Evolutionary conservation across 495 filamentous ascomycete genomes (phyloP).

Genomic region (Aspergillus incahuasiensis): DNA sequence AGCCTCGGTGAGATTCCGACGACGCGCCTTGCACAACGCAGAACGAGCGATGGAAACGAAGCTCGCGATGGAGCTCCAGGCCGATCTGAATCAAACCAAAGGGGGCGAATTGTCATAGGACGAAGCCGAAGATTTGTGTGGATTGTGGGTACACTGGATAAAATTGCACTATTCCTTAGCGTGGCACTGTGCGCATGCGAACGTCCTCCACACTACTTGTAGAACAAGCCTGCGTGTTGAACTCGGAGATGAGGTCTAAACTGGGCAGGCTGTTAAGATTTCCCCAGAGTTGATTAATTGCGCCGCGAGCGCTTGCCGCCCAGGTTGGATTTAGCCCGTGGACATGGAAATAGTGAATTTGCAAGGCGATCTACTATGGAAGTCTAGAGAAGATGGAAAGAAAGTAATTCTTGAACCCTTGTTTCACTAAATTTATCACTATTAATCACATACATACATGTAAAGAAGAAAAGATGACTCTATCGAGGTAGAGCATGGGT

Average conservation of each 20-base stretch:
- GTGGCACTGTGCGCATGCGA: background rate
- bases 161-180: background rate
- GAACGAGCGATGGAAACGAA: background rate
- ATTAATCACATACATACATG: conserved; percentile 50
- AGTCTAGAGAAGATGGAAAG: background rate
- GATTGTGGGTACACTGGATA: background rate
- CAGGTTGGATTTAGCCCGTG: too few species aligned
- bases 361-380: background rate
- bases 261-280: background rate
- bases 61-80: background rate
- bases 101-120: background rate
- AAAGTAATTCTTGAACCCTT: conserved; percentile 33
- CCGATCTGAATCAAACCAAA: conserved; percentile 11
- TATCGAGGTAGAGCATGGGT: conserved; percentile 29
- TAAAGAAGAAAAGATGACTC: conserved; percentile 41
- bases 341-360: too few species aligned
- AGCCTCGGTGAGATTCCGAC: conserved; percentile 10
- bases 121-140: background rate
- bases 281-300: background rate
- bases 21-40: background rate
- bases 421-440: conserved; percentile 43
- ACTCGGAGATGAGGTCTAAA: conserved; percentile 3
- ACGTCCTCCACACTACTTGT: conserved; percentile 4
- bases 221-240: background rate
- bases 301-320: too few species aligned